Conservation (phyloP, 768 basidiomycete species). For the Tricholoma matsutake region DNA sequence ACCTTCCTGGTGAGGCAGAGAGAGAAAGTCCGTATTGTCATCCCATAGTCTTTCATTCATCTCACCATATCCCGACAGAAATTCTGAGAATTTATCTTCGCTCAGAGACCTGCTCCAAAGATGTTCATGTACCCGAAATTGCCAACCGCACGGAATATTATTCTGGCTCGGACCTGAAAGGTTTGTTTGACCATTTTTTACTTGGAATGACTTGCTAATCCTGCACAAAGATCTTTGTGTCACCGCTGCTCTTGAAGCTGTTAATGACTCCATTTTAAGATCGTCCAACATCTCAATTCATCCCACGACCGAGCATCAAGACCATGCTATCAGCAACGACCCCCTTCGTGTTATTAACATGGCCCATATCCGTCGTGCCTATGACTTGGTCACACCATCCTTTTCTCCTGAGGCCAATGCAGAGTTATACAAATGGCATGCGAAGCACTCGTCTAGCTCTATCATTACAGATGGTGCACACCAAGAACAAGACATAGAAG, state of each 20-base stretch:
- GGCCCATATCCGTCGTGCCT: neutral
- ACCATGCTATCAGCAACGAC: neutral
- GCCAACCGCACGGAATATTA: neutral
- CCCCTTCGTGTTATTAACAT: neutral
- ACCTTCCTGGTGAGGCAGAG: slow-evolving; percentile 5
- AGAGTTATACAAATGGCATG: neutral
- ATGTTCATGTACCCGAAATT: neutral
- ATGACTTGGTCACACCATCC: neutral
- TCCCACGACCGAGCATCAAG: neutral
- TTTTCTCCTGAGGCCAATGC: neutral
- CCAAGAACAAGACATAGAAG: neutral
- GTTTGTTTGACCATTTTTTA: neutral
- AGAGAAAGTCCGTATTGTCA: slow-evolving; percentile 1
- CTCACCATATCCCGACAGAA: neutral
- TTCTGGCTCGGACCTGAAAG: neutral
- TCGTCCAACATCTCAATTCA: no score
- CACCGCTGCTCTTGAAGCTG: no score
- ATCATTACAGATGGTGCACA: neutral
- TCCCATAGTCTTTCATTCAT: neutral
- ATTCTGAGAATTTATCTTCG: neutral
- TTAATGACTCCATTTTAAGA: no score
- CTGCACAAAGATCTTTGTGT: neutral
- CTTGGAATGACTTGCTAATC: neutral
- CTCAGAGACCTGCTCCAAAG: neutral
- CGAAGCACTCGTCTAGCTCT: neutral